Conservation (phyloP, 352 stramenopile species). For the Globisporangium iwayamae region DNA sequence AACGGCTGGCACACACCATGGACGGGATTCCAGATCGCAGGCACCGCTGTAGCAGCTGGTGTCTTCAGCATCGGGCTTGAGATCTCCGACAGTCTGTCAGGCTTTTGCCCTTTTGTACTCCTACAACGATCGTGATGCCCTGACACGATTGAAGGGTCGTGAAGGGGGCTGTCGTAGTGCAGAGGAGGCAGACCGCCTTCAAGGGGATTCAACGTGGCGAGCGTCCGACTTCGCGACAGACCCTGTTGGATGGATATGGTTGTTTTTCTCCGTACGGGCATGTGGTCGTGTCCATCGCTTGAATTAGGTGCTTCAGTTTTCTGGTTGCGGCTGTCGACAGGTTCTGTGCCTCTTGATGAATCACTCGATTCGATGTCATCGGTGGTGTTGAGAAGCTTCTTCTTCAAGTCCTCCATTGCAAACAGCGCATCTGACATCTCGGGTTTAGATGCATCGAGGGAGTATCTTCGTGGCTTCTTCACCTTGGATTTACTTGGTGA, state of each 20-base stretch:
- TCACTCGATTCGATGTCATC: neutral
- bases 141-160: constrained; percentile 12
- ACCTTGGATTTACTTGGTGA: neutral
- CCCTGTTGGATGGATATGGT: neutral
- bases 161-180: constrained; percentile 9
- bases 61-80: constrained; percentile 14
- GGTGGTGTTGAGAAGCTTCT: neutral
- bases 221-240: constrained; percentile 1
- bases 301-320: neutral
- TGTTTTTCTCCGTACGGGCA: constrained; percentile 3
- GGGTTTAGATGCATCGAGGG: neutral
- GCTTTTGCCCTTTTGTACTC: constrained; percentile 21
- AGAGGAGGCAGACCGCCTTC: constrained; percentile 6
- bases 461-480: constrained; percentile 4
- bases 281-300: neutral
- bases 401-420: constrained; percentile 11
- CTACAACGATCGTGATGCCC: neutral
- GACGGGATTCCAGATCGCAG: constrained; percentile 64
- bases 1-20: constrained; percentile 78
- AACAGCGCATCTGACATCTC: neutral
- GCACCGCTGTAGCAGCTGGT: constrained; percentile 6
- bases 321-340: neutral
- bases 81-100: constrained; percentile 20
- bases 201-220: neutral
- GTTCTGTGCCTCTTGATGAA: neutral